Conservation (phyloP, 768 basidiomycete species). For the Pholiota molesta region DNA sequence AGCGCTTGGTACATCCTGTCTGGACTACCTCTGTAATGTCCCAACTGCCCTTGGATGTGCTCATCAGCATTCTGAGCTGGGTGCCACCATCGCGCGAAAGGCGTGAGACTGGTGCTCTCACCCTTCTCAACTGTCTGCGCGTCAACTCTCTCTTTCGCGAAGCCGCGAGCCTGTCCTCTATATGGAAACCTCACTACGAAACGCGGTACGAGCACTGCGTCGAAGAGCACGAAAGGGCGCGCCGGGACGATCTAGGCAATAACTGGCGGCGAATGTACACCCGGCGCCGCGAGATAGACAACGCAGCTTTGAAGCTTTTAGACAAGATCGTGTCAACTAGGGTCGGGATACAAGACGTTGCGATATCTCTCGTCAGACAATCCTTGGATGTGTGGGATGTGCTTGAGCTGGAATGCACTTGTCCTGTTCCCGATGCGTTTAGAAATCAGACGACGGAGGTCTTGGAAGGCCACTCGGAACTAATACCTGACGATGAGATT, state of each 20-base stretch:
- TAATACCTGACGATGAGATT: conserved; percentile 13
- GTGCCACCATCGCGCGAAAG: conserved; percentile 24
- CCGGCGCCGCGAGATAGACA: conserved; percentile 48
- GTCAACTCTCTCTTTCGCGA: conserved; percentile 42
- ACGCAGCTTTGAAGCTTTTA: conserved; percentile 39
- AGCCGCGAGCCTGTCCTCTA: conserved; percentile 39
- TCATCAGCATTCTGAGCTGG: conserved; percentile 26
- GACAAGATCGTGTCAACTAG: conserved; percentile 41
- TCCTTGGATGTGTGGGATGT: conserved; percentile 61
- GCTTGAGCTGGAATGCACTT: conserved; percentile 41
- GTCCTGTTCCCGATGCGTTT: conserved; percentile 34
- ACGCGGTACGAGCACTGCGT: conserved; percentile 48
- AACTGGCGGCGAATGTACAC: conserved; percentile 53
- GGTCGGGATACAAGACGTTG: conserved; percentile 40
- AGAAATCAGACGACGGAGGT: conserved; percentile 6
- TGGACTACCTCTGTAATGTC: conserved; percentile 10
- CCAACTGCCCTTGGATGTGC: conserved; percentile 32
- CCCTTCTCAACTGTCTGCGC: conserved; percentile 43
- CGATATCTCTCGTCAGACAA: conserved; percentile 40
- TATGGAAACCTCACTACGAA: conserved; percentile 60
- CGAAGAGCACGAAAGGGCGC: conserved; percentile 36
- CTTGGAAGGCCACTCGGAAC: not conserved
- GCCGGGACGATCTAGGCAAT: conserved; percentile 28
- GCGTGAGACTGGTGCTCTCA: conserved; percentile 25
- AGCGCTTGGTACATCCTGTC: no score